phyloP scores from a whole-genome alignment of 2,329 filamentous ascomycete species.

The Scedosporium boydii region DNA sequence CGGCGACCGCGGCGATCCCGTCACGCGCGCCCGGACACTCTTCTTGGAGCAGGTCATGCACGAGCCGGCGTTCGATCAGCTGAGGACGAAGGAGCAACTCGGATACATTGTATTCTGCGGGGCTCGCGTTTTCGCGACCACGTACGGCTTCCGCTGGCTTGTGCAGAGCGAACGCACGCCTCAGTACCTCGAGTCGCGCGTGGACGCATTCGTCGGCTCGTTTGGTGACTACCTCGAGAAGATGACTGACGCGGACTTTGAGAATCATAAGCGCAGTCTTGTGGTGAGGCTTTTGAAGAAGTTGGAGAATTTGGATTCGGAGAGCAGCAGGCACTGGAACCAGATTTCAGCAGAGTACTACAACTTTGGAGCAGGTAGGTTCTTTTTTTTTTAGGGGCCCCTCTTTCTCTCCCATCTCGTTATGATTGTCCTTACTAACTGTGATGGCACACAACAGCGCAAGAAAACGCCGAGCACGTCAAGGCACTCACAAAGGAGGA shows the following conservation, averaged over 20 bases:
- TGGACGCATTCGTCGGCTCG: slow-evolving; percentile 69
- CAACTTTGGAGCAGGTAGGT: slow-evolving; percentile 77
- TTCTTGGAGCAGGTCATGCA: slow-evolving; percentile 84
- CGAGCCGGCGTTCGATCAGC: slow-evolving; percentile 87
- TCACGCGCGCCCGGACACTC: slow-evolving; percentile 63
- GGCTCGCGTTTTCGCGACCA: slow-evolving; percentile 60
- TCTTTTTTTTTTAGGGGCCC: neutral
- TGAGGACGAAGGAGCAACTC: slow-evolving; percentile 93
- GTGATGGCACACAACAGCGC: slow-evolving; percentile 35
- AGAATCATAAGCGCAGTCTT: slow-evolving; percentile 81
- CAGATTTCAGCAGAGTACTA: slow-evolving; percentile 81
- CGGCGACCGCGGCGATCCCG: slow-evolving; percentile 59
- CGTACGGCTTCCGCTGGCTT: slow-evolving; percentile 76
- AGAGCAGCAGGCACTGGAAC: slow-evolving; percentile 73
- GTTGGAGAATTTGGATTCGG: slow-evolving; percentile 81
- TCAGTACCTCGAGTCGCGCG: slow-evolving; percentile 75
- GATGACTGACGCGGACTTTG: slow-evolving; percentile 79
- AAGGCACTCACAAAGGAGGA: slow-evolving; percentile 68
- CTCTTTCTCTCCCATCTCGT: neutral
- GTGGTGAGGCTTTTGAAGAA: slow-evolving; percentile 84
- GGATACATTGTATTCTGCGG: slow-evolving; percentile 94
- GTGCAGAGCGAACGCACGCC: slow-evolving; percentile 87
- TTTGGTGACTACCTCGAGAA: slow-evolving; percentile 58
- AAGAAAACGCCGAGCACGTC: slow-evolving; percentile 67
- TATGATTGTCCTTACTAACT: slow-evolving; percentile 6